Evolutionary conservation across 371 early-diverging fungal genomes (phyloP).

Genomic region (Lichtheimia corymbifera): DNA sequence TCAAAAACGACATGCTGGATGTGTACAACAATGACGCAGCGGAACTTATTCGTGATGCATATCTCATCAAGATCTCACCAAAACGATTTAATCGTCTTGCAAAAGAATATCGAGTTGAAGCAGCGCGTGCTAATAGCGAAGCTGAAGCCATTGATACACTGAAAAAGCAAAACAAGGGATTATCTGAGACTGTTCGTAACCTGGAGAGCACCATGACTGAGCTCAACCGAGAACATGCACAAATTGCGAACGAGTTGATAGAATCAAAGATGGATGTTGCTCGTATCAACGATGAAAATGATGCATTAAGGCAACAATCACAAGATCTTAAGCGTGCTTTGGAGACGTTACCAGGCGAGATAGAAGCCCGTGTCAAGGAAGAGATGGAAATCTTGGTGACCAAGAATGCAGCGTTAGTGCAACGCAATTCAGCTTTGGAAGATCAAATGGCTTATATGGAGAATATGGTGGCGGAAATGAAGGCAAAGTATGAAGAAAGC

Average conservation of each 20-base stretch:
- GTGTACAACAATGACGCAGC: slow-evolving; percentile 57
- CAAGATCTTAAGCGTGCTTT: slow-evolving; percentile 58
- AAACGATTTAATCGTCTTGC: slow-evolving; percentile 71
- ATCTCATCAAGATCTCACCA: slow-evolving; percentile 69
- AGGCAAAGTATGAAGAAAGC: slow-evolving; percentile 72
- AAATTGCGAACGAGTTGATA: slow-evolving; percentile 57
- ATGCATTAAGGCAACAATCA: slow-evolving; percentile 62
- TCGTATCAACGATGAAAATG: slow-evolving; percentile 57
- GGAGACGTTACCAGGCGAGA: slow-evolving; percentile 54
- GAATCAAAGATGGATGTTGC: slow-evolving; percentile 64
- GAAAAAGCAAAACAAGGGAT: slow-evolving; percentile 68
- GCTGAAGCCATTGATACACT: slow-evolving; percentile 65
- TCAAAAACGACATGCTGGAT: slow-evolving; percentile 81
- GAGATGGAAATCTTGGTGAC: slow-evolving; percentile 82
- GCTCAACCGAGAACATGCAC: slow-evolving; percentile 73
- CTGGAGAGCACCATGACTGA: slow-evolving; percentile 63
- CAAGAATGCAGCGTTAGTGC: slow-evolving; percentile 78
- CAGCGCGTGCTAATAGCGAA: slow-evolving; percentile 66
- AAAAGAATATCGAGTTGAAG: slow-evolving; percentile 68
- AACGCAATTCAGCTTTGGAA: slow-evolving; percentile 73
- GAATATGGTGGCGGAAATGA: slow-evolving; percentile 70
- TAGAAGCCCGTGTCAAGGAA: slow-evolving; percentile 71
- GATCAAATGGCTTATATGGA: slow-evolving; percentile 76
- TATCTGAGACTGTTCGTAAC: slow-evolving; percentile 58
- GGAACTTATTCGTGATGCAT: slow-evolving; percentile 80